Percentiles rank a stretch among this genome's conserved stretches.
These are phyloP conservation scores for Lodderomyces orthopsilosis DNA, from an alignment of 1,139 yeast genomes.

Conservation along the genomic window DNA sequence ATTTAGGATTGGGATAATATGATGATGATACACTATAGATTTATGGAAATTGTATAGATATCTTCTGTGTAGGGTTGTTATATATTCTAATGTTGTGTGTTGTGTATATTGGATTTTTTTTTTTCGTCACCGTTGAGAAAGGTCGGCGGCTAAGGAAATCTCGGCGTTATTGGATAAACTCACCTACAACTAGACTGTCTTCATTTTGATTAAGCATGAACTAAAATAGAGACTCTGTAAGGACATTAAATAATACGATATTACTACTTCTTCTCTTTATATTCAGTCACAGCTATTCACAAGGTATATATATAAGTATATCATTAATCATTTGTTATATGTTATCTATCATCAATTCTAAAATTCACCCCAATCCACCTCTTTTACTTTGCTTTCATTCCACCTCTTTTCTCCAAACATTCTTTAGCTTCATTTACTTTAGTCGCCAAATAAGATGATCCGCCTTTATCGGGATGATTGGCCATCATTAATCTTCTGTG, in stretches of 20 bases:
- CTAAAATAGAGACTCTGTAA: no score
- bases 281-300: conserved; percentile 1
- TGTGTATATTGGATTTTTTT: no score
- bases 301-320: neutral
- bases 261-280: neutral
- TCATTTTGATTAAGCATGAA: no score
- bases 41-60: no score
- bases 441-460: conserved; percentile 91
- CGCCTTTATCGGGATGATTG: conserved; percentile 98
- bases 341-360: neutral
- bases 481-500: conserved; percentile 87
- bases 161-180: neutral
- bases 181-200: no score
- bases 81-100: no score
- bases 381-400: conserved; percentile 42
- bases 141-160: neutral
- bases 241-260: no score
- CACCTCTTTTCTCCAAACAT: conserved; percentile 81
- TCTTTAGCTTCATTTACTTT: conserved; percentile 97
- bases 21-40: no score
- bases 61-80: no score
- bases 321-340: neutral
- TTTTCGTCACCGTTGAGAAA: neutral
- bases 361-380: neutral
- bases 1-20: neutral